phyloP scores from a whole-genome alignment of 768 basidiomycete species.

The Tulasnella sp. region DNA sequence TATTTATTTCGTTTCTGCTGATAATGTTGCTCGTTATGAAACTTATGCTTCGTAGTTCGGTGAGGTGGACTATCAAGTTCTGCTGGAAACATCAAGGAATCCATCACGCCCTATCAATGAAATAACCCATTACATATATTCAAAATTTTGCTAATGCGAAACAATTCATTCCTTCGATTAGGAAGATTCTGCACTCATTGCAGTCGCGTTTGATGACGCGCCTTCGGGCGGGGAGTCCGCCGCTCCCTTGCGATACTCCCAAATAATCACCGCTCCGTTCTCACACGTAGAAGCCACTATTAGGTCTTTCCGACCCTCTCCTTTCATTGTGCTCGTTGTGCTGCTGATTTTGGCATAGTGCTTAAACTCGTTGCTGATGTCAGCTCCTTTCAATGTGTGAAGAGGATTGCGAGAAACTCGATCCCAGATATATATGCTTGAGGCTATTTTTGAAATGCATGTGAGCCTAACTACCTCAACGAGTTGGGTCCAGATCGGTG shows the following conservation, averaged over 20 bases:
- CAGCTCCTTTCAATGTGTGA: constrained; percentile 42
- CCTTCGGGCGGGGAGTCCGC: no score
- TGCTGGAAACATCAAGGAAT: no score
- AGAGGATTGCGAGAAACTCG: constrained; percentile 65
- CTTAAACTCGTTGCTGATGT: constrained; percentile 39
- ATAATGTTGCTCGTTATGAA: background rate
- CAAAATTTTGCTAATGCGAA: no score
- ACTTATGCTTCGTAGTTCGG: no score
- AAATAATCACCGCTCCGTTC: background rate
- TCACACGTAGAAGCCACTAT: background rate
- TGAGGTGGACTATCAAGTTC: no score
- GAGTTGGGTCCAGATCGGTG: background rate
- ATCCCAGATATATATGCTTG: constrained; percentile 84
- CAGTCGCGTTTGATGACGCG: no score
- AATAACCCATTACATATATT: no score
- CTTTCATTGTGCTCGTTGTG: background rate
- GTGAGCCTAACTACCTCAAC: no score
- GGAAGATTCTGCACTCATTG: no score
- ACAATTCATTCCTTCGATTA: no score
- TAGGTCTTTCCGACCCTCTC: background rate
- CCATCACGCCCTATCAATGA: no score
- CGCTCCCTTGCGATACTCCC: no score
- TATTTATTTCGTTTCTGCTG: background rate
- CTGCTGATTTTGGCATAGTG: background rate
- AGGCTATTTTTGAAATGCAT: constrained; percentile 42